Percentiles rank a stretch among this genome's conserved stretches.
Conservation (phyloP, 176 grass and related monocot genomes). For the sorghum (Sorghum bicolor) region Sorghum_bicolor_NCBIv3 NC_012870.2:9888501-9889000, state of each 20-base stretch:
- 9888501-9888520: not conserved
- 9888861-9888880: not conserved
- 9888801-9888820: not conserved
- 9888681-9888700: not conserved
- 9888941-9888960: not conserved
- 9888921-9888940: not conserved
- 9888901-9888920: not conserved
- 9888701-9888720: not conserved
- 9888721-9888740: not conserved
- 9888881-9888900: not conserved
- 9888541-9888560: not conserved
- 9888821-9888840: not conserved
- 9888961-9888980: not conserved
- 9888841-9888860: not conserved
- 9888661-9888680: not conserved
- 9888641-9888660: not conserved
- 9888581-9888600: not conserved
- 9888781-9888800: not conserved
- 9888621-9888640: not conserved
- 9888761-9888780: not conserved
- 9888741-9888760: no score
- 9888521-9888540: not conserved
- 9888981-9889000: not conserved
- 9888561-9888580: not conserved
- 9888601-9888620: conserved; percentile 19